A percentile compares a stretch with the other conserved stretches of the same genome.
Evolutionary conservation across 441 rosid species (phyloP).

Genomic region (Populus hybrid): DNA sequence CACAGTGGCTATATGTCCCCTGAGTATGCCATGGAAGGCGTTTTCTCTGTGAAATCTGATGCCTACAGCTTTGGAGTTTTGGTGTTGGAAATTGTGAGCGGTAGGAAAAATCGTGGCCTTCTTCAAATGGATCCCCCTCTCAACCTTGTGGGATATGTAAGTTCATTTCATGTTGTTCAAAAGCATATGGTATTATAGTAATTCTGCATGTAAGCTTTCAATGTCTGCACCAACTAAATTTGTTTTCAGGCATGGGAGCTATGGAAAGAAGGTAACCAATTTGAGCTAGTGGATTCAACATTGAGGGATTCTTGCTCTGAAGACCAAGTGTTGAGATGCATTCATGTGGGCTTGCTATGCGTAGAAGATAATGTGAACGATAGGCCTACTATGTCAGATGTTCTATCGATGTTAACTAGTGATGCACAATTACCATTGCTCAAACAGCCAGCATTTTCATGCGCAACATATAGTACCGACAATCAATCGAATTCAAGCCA

Average conservation of each 20-base stretch:
- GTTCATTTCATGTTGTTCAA: not conserved
- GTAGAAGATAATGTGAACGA: constrained; percentile 16
- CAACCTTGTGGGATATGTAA: constrained; percentile 21
- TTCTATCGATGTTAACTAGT: constrained; percentile 22
- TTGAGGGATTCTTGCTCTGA: not conserved
- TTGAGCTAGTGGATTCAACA: constrained; percentile 19
- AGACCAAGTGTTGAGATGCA: constrained; percentile 20
- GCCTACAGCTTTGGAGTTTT: not conserved
- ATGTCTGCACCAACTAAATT: not conserved
- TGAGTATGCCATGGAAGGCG: constrained; percentile 14
- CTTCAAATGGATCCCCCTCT: not conserved
- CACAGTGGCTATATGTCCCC: constrained; percentile 8
- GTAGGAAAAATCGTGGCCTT: constrained; percentile 7
- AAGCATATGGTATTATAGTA: not conserved
- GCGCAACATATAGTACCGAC: not conserved
- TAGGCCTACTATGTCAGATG: constrained; percentile 23
- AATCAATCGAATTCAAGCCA: not conserved
- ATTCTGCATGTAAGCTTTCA: not conserved
- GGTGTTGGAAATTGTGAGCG: not conserved
- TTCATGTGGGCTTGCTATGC: constrained; percentile 22
- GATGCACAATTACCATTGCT: constrained; percentile 19
- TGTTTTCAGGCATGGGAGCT: constrained; percentile 47
- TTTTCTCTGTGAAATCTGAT: constrained; percentile 9
- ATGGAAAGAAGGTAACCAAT: constrained; percentile 37
- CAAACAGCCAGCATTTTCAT: constrained; percentile 21